A percentile compares a stretch with the other conserved stretches of the same genome.
Conservation (phyloP, 2,329 filamentous ascomycete species). For the Penicillium paneum region DNA sequence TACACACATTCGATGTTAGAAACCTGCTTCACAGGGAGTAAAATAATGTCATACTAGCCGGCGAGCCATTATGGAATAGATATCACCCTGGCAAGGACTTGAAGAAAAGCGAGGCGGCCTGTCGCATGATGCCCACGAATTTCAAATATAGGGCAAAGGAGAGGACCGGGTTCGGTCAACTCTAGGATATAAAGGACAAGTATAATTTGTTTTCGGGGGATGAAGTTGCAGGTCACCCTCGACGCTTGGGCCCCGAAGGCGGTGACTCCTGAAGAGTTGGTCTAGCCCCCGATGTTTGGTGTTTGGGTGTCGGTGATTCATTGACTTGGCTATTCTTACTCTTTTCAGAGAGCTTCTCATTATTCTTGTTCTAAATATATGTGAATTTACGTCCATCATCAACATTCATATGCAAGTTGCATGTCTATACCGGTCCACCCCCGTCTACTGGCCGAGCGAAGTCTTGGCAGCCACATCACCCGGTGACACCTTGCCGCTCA, state of each 20-base stretch:
- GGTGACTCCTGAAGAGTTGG: slow-evolving; percentile 26
- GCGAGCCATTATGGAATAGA: slow-evolving; percentile 40
- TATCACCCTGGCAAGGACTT: slow-evolving; percentile 33
- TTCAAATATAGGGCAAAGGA: slow-evolving; percentile 20
- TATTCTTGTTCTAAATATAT: not conserved
- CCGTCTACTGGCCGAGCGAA: slow-evolving; percentile 6
- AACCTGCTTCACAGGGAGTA: not conserved
- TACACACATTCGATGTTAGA: slow-evolving; percentile 24
- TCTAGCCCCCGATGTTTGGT: not conserved
- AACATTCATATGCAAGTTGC: slow-evolving; percentile 2
- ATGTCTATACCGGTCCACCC: slow-evolving; percentile 7
- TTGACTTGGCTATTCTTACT: not conserved
- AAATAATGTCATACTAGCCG: slow-evolving; percentile 37
- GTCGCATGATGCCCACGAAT: slow-evolving; percentile 32
- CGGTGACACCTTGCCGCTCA: slow-evolving; percentile 67
- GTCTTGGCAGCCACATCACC: slow-evolving; percentile 60
- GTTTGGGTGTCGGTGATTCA: not conserved
- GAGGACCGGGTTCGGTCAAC: slow-evolving; percentile 31
- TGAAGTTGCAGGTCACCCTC: slow-evolving; percentile 12
- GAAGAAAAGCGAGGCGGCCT: slow-evolving; percentile 24
- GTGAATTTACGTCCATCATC: not conserved
- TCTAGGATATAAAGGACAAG: slow-evolving; percentile 17
- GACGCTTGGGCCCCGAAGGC: slow-evolving; percentile 27
- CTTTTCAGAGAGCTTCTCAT: not conserved
- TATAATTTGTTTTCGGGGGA: slow-evolving; percentile 2